Base-by-base conservation (phyloP, 2,329 filamentous ascomycete genomes). In the Colletotrichum melonis region DNA sequence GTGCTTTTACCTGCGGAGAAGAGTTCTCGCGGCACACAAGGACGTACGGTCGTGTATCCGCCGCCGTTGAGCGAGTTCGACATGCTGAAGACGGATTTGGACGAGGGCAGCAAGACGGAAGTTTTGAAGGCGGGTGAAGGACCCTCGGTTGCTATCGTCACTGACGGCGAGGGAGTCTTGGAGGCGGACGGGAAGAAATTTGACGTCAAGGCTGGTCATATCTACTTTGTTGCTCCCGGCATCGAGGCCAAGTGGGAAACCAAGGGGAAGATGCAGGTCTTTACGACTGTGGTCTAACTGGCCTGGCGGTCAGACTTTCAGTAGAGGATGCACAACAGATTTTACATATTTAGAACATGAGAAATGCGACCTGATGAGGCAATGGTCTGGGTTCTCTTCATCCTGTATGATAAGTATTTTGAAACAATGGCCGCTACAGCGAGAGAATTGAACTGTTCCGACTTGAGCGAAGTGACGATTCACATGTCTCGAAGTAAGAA, bases 11-110 rank as follows among this genome's bases (percentile, higher is more conserved):
- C 84, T 2, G 55, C 38, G 1, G 19, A 67, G 63, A 49, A 42
- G 54, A 75, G 73, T 24, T 81, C 86, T 0, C 80, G 85, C 68
- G 88, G 90, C 62, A 83, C 83, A 74, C 85, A 87, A 55, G 91
- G 91, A 0, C 91, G 89, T 80, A 93, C 92, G 1, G 85, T 87
- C 63, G 82, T 91, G 1, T 94, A 93, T 78, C 86, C 85, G 11
- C 92, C 93, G 5, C 92, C 92, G 0, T 87, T 94, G 81, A 91
- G 89, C 77, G 93, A 95, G 81, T 95, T 95, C 78, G 89, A 91
- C 76, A 89, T 95, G 83, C 82, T 94, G 12, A 85, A 87, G 60
- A 91, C 88, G 2, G 86, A 87, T 24, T 78, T 95, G n/a, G 80
- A 79, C 3, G 90, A 93, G 77, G 87, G 81, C 49, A 80, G 79